A percentile compares a stretch with the other conserved stretches of the same genome.
Evolutionary conservation across 169 alveolate species (phyloP).

Genomic region (Eimeria zaria): DNA sequence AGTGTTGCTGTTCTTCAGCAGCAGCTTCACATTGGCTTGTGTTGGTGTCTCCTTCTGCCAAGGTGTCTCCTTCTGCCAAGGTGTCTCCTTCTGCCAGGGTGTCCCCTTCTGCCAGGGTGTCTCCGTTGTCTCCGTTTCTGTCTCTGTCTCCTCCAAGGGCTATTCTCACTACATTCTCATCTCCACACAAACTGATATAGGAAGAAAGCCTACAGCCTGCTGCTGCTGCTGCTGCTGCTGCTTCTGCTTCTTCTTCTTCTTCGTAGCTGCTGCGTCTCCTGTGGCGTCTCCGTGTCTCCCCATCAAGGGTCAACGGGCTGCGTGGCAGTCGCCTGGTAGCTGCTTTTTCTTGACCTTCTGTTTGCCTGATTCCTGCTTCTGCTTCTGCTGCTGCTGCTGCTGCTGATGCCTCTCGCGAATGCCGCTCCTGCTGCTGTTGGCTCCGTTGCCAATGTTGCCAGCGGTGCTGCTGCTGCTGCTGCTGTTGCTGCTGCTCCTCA

Average conservation of each 20-base stretch:
- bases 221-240: slow-evolving; percentile 21
- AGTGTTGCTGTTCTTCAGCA: background rate
- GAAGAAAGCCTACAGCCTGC: background rate
- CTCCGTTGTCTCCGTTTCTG: background rate
- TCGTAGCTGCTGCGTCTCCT: background rate
- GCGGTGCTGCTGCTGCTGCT: slow-evolving; percentile 1
- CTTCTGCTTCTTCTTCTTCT: background rate
- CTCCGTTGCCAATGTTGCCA: background rate
- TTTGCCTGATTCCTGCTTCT: background rate
- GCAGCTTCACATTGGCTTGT: background rate
- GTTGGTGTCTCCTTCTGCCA: no score
- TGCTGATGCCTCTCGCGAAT: background rate
- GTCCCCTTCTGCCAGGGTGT: no score
- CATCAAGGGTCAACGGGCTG: background rate
- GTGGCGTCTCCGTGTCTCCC: background rate
- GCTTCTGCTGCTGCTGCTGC: slow-evolving; percentile 11
- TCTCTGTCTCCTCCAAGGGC: background rate
- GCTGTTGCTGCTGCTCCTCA: background rate
- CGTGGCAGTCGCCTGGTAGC: slow-evolving; percentile 24
- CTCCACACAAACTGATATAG: background rate
- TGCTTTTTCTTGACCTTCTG: background rate
- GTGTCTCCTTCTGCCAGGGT: no score
- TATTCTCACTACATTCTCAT: background rate
- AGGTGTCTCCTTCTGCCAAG: no score
- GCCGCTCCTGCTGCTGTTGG: background rate